Evolutionary conservation across 139 green algal species (phyloP).

Genomic region (Yamagishiella unicocca): DNA sequence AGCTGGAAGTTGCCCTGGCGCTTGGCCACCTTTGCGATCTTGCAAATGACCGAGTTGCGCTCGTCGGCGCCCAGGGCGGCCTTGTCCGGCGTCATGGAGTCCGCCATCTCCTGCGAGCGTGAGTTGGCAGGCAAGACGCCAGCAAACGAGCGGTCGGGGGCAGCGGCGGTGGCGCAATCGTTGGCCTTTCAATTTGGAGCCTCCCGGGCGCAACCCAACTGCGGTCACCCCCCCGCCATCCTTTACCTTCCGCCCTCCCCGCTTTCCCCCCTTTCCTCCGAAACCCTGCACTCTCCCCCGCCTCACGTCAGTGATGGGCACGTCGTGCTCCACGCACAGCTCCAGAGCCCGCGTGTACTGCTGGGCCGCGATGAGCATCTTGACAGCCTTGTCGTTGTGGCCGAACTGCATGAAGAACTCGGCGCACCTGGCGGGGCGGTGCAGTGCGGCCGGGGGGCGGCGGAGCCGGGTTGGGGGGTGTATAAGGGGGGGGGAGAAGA

Average conservation of each 20-base stretch:
- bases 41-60: constrained; percentile 61
- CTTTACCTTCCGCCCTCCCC: too few relatives aligned
- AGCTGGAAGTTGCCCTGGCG: constrained; percentile 83
- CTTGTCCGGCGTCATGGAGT: constrained; percentile 80
- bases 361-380: constrained; percentile 67
- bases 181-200: too few relatives aligned
- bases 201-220: too few relatives aligned
- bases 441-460: too few relatives aligned
- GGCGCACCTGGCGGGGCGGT: constrained; percentile 62
- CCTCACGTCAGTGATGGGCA: constrained; percentile 74
- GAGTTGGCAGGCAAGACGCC: too few relatives aligned
- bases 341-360: constrained; percentile 69
- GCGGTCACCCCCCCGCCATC: too few relatives aligned
- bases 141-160: too few relatives aligned
- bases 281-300: neutral
- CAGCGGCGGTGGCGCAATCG: too few relatives aligned
- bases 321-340: constrained; percentile 75
- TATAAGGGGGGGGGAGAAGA: too few relatives aligned
- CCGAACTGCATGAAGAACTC: constrained; percentile 73
- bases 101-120: constrained; percentile 82
- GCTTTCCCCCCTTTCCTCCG: neutral
- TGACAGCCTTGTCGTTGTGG: constrained; percentile 60
- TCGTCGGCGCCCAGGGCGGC: constrained; percentile 55
- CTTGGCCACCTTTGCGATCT: constrained; percentile 80
- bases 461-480: too few relatives aligned